A percentile compares a stretch with the other conserved stretches of the same genome.
phyloP scores from a whole-genome alignment of 805 yeast genomes.

The Kuraishia molischiana region DNA sequence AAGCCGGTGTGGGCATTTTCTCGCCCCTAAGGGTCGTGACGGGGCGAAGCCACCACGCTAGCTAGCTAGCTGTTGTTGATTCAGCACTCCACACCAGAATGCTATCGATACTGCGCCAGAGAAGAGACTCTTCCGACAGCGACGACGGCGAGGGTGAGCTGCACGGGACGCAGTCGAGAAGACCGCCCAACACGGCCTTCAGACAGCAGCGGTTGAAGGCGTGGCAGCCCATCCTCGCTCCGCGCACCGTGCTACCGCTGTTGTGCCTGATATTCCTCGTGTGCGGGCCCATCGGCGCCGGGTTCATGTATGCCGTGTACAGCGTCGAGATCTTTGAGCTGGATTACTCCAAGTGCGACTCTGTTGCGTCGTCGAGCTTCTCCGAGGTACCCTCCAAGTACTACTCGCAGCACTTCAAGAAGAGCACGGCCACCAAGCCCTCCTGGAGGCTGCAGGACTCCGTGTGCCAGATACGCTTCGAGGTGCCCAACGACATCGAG shows the following conservation, averaged over 20 bases:
- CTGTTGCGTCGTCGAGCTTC: conserved; percentile 26
- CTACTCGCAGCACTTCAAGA: conserved; percentile 51
- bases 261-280: conserved; percentile 64
- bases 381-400: conserved; percentile 49
- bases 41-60: too few relatives aligned
- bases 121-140: conserved; percentile 18
- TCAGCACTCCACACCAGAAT: too few relatives aligned
- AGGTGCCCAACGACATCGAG: conserved; percentile 58
- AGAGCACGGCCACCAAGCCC: conserved; percentile 28
- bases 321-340: conserved; percentile 67
- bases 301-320: conserved; percentile 67
- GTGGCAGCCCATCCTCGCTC: conserved; percentile 84
- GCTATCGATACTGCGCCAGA: conserved; percentile 2
- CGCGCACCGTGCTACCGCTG: conserved; percentile 82
- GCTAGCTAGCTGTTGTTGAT: too few relatives aligned
- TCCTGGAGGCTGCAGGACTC: conserved; percentile 49
- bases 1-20: too few relatives aligned
- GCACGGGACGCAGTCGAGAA: conserved; percentile 30
- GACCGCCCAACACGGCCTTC: conserved; percentile 68
- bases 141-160: conserved; percentile 14
- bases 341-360: conserved; percentile 66
- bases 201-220: conserved; percentile 60
- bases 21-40: too few relatives aligned
- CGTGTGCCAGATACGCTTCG: conserved; percentile 62
- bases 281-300: conserved; percentile 88